Conservation (phyloP, 495 filamentous ascomycete genomes). For the Penicillium paxilli region DNA sequence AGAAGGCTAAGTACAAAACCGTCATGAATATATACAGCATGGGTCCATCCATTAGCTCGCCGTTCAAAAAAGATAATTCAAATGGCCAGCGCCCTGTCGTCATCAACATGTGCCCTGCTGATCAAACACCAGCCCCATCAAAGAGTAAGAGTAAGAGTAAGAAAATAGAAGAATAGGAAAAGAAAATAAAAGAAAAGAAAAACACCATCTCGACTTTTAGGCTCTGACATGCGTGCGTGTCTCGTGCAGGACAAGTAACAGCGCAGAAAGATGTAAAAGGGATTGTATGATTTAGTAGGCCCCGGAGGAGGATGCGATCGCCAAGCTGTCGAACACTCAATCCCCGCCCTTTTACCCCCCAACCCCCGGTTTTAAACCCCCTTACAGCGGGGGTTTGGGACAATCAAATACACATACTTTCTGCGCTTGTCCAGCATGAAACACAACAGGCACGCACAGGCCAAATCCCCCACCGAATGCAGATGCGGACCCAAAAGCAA, state of each 20-base stretch:
- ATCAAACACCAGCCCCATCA: not conserved
- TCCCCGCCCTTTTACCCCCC: not conserved
- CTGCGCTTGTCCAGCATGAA: slow-evolving; percentile 1
- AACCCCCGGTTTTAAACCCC: not conserved
- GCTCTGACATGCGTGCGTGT: not conserved
- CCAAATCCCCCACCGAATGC: slow-evolving; percentile 13
- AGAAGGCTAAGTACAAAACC: not conserved
- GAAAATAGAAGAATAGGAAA: no score
- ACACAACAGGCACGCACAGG: slow-evolving; percentile 4
- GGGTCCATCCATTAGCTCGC: not conserved
- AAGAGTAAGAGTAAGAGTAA: no score
- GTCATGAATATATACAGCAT: not conserved
- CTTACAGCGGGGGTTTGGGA: not conserved
- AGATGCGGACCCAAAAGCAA: slow-evolving; percentile 16
- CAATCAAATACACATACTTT: not conserved
- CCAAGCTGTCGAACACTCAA: not conserved
- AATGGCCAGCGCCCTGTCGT: slow-evolving; percentile 1
- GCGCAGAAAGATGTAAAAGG: not conserved
- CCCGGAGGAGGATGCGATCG: not conserved
- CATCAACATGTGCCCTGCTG: not conserved
- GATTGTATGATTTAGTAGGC: no score
- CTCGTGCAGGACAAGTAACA: not conserved
- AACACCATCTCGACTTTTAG: slow-evolving; percentile 1
- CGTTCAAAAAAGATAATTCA: not conserved
- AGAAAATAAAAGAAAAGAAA: not conserved